phyloP scores from a whole-genome alignment of 306 rosid genomes.

The Cyclanthera cordifolia region DNA sequence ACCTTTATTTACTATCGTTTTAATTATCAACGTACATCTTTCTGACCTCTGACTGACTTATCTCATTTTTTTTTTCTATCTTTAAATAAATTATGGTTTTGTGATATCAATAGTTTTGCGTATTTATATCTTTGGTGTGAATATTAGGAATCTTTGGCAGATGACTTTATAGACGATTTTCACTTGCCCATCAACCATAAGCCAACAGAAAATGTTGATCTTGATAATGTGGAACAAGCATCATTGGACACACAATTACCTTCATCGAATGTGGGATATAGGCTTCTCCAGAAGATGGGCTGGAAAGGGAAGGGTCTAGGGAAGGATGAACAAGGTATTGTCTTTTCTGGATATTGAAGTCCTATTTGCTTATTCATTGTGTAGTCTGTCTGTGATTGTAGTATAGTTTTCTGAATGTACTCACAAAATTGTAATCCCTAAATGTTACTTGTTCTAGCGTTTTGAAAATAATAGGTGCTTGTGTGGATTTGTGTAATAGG shows the following conservation, averaged over 20 bases:
- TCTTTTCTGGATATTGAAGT: slow-evolving; percentile 3
- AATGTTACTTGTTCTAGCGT: not conserved
- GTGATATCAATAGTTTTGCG: not conserved
- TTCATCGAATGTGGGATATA: slow-evolving; percentile 79
- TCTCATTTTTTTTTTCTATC: not conserved
- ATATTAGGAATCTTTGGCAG: slow-evolving; percentile 38
- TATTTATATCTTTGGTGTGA: slow-evolving; percentile 17
- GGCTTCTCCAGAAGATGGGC: slow-evolving; percentile 98
- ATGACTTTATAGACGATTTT: slow-evolving; percentile 58
- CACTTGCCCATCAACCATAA: slow-evolving; percentile 78
- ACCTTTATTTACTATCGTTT: not conserved
- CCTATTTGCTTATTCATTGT: not conserved
- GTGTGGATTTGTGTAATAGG: slow-evolving; percentile 33
- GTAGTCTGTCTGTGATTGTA: not conserved
- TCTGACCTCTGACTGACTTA: not conserved
- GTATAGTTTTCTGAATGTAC: not conserved
- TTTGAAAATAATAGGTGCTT: not conserved
- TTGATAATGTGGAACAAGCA: slow-evolving; percentile 92
- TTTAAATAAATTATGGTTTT: not conserved
- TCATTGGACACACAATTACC: slow-evolving; percentile 69
- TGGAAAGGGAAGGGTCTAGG: slow-evolving; percentile 99
- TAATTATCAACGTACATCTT: not conserved
- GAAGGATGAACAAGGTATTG: slow-evolving; percentile 87
- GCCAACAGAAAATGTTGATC: slow-evolving; percentile 90
- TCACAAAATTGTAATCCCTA: not conserved